These are phyloP conservation scores for Suillus placidus DNA, from an alignment of 768 basidiomycete genomes.

Conservation along the genomic window DNA sequence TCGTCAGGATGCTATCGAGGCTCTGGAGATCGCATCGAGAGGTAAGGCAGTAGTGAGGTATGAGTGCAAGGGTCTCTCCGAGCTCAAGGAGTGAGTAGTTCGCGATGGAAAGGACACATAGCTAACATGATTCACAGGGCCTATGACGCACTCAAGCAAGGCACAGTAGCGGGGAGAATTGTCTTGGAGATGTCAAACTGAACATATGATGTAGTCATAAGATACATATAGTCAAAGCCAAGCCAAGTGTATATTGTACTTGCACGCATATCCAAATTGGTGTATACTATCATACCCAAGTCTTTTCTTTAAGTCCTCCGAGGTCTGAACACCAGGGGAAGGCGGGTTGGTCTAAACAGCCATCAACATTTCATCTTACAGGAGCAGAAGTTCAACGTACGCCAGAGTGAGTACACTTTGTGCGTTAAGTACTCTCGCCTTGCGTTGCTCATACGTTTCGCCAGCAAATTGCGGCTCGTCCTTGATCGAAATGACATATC, in stretches of 20 bases:
- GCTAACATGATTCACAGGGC: constrained; percentile 26
- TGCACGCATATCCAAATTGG: background rate
- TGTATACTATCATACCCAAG: background rate
- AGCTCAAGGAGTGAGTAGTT: constrained; percentile 53
- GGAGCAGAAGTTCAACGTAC: constrained; percentile 35
- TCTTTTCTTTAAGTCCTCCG: background rate
- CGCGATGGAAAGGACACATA: background rate
- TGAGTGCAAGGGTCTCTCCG: constrained; percentile 46
- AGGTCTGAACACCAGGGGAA: constrained; percentile 13
- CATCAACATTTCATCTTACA: background rate
- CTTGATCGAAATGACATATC: constrained; percentile 50
- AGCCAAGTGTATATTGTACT: background rate
- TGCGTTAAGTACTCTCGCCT: constrained; percentile 41
- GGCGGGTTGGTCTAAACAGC: constrained; percentile 8
- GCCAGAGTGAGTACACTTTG: constrained; percentile 45
- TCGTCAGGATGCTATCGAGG: constrained; percentile 82
- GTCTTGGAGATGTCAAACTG: constrained; percentile 40
- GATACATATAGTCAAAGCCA: background rate
- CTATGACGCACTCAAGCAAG: constrained; percentile 43
- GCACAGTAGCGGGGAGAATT: constrained; percentile 45
- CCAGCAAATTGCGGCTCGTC: constrained; percentile 51
- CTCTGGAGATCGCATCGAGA: constrained; percentile 70
- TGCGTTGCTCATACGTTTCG: constrained; percentile 51
- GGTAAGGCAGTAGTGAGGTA: constrained; percentile 71
- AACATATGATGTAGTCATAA: background rate